Evolutionary conservation across 306 rosid species (phyloP), one percentile per base, ranked within the genome.

Genomic region (Cucurbita ficifolia): DNA sequence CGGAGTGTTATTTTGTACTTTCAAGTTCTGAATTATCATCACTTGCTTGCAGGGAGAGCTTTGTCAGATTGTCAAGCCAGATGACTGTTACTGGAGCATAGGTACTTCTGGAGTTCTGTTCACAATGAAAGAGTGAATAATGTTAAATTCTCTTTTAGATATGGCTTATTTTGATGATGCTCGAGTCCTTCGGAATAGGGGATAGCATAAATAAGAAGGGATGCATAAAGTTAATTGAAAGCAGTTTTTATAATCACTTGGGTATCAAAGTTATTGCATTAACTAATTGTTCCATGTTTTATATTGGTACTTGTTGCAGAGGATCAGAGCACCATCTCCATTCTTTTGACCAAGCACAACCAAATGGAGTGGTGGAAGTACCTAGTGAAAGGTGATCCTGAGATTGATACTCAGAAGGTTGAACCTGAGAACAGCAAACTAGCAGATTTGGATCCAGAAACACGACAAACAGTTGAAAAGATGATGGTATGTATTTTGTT

Each of bases 361-460:
- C 96, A 91, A 81, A 86, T 95, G 97, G 96, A 88, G 72, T 95
- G 99, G 99, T 95, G 99, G 99, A 95, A 87, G 76, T 78, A 82
- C 81, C 59, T 95, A 63, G 89, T 95, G 54, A 95, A 89, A 80
- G 99, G 99, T 24, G 97, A 87, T 59, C 97, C 96, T 74, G 91
- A 87, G 76, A 76, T 95, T 19, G 95, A 95, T 81, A 91, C 97
- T 12, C 97, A 95, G 50, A 91, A 88, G 70, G 96, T 88, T 68
- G 99, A 91, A 78, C 99, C 99, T 4, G 99, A 88, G 76, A 79
- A 79, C 81, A 95, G 97, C 85, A 95, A 89, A 76, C 86, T 95
- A 46, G 72, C 91, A 19, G 99, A 95, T 76, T 84, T 91, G 36
- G 99, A 95, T 81, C 84, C 96, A 5, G 99, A 95, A 80, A 91